Evolutionary conservation across 73 alveolate species (phyloP).

Genomic region (Stentor roeselii): DNA sequence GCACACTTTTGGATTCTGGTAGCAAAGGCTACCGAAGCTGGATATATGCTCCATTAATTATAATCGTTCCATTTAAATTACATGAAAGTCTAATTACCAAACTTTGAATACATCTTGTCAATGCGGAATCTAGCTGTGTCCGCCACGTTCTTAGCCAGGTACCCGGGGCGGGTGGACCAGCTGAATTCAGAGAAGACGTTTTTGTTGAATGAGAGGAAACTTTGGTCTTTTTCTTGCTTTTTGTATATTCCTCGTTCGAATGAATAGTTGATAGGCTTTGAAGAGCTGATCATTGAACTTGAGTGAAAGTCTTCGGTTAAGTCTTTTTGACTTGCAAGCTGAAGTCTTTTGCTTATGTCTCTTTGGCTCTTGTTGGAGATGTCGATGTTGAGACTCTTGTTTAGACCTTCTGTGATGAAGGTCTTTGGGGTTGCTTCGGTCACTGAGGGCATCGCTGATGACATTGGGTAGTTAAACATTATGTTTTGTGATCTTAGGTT

Average conservation of each 20-base stretch:
- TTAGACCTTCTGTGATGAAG: not conserved
- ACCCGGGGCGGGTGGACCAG: not conserved
- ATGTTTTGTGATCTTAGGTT: not conserved
- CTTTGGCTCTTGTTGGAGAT: too few relatives aligned
- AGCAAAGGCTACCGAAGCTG: too few relatives aligned
- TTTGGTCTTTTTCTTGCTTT: not conserved
- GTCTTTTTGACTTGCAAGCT: not conserved
- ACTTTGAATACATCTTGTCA: not conserved
- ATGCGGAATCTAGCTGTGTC: not conserved
- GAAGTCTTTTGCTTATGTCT: not conserved
- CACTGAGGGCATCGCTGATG: not conserved
- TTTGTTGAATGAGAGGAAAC: not conserved
- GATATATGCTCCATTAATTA: too few relatives aligned
- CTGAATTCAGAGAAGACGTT: not conserved
- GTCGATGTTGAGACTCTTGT: too few relatives aligned
- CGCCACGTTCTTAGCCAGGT: not conserved
- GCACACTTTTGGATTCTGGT: too few relatives aligned
- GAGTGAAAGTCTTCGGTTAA: not conserved
- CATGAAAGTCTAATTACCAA: too few relatives aligned
- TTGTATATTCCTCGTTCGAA: not conserved
- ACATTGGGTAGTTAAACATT: not conserved
- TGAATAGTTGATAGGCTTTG: not conserved
- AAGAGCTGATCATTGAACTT: not conserved
- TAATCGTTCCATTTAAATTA: too few relatives aligned
- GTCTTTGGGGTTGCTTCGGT: not conserved